phyloP scores from a whole-genome alignment of 2,329 filamentous ascomycete species.

The Xylariaceae sp. region DNA sequence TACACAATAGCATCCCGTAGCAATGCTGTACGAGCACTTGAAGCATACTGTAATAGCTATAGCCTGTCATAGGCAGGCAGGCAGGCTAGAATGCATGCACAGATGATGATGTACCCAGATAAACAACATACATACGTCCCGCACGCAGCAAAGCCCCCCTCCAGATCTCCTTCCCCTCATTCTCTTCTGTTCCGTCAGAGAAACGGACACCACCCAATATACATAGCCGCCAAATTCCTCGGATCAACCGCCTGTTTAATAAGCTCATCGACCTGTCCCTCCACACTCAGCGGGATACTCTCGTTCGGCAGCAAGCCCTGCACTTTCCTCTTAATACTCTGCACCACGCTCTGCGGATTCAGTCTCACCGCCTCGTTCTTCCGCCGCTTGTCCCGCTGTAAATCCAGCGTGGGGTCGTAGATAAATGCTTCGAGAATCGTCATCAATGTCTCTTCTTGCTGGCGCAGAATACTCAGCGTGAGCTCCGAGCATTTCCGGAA shows the following conservation, averaged over 20 bases:
- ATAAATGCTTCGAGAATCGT: slow-evolving; percentile 96
- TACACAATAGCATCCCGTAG: too few species aligned
- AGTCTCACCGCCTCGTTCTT: slow-evolving; percentile 45
- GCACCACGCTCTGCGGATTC: slow-evolving; percentile 69
- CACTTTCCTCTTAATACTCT: slow-evolving; percentile 83
- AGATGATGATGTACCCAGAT: too few species aligned
- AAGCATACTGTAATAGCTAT: neutral
- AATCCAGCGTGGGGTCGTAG: slow-evolving; percentile 92
- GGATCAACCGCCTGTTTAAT: slow-evolving; percentile 81
- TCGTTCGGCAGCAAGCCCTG: slow-evolving; percentile 78
- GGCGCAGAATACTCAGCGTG: slow-evolving; percentile 74
- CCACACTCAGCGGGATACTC: slow-evolving; percentile 86
- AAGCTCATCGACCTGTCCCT: slow-evolving; percentile 94
- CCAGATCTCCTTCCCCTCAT: neutral
- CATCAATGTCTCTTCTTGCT: slow-evolving; percentile 95
- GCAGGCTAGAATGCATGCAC: too few species aligned
- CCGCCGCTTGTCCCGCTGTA: slow-evolving; percentile 67
- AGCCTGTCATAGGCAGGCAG: neutral
- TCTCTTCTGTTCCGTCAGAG: slow-evolving; percentile 34
- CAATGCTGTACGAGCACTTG: too few species aligned
- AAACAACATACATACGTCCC: too few species aligned
- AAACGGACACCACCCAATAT: slow-evolving; percentile 82
- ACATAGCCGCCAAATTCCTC: slow-evolving; percentile 82
- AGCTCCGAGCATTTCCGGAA: slow-evolving; percentile 89
- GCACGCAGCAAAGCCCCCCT: too few species aligned